phyloP scores from a whole-genome alignment of 2,329 filamentous ascomycete species.

The Trichoderma sp. region DNA sequence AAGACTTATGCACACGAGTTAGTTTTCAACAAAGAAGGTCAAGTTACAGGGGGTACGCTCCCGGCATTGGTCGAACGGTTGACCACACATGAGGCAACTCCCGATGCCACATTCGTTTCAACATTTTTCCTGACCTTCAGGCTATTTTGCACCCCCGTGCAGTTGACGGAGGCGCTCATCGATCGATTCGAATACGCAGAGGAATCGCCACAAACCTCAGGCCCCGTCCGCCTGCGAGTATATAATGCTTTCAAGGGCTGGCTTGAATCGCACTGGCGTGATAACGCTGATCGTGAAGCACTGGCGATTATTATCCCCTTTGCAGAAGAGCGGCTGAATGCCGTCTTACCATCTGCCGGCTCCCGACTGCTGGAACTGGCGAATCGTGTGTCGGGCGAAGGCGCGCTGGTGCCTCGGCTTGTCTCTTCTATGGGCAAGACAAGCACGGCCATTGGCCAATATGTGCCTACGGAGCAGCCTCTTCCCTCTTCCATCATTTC shows the following conservation, averaged over 20 bases:
- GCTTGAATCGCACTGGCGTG: constrained; percentile 93
- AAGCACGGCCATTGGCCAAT: constrained; percentile 69
- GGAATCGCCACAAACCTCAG: constrained; percentile 69
- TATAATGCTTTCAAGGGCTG: constrained; percentile 98
- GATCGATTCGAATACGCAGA: constrained; percentile 90
- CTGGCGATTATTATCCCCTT: constrained; percentile 76
- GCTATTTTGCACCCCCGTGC: constrained; percentile 78
- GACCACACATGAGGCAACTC: constrained; percentile 88
- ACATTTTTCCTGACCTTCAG: constrained; percentile 97
- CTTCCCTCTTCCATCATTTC: constrained; percentile 67
- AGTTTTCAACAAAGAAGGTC: constrained; percentile 89
- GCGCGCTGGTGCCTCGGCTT: constrained; percentile 75
- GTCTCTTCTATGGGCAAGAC: constrained; percentile 87
- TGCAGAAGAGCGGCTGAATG: constrained; percentile 67
- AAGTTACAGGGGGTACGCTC: constrained; percentile 89
- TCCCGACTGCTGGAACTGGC: constrained; percentile 77
- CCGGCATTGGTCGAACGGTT: constrained; percentile 90
- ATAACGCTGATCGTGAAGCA: constrained; percentile 73
- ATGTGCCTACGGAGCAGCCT: constrained; percentile 67
- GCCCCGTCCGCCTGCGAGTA: constrained; percentile 81
- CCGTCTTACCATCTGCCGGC: constrained; percentile 71
- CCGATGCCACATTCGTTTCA: constrained; percentile 86
- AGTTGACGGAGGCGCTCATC: constrained; percentile 78
- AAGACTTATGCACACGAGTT: constrained; percentile 90
- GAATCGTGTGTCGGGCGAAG: constrained; percentile 71